These are phyloP conservation scores for Sergeia podlipaevii DNA, from an alignment of 208 protist genomes.

Conservation along the genomic window DNA sequence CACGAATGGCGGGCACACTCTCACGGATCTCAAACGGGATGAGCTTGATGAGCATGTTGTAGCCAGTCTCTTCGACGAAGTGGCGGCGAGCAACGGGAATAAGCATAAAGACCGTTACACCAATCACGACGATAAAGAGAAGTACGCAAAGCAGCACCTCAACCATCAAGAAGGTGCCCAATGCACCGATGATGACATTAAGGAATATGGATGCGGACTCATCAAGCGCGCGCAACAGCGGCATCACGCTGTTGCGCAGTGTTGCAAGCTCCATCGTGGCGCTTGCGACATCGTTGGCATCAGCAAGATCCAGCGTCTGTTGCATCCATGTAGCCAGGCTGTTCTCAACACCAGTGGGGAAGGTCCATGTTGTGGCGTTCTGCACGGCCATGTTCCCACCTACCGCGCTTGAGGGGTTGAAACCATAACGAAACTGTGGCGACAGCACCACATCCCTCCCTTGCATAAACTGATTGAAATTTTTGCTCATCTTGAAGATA, in stretches of 20 bases:
- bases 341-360: constrained; percentile 7
- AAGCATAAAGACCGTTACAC: background rate
- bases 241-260: constrained; percentile 9
- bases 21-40: constrained; percentile 21
- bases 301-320: background rate
- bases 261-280: background rate
- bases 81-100: constrained; percentile 2
- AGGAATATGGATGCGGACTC: background rate
- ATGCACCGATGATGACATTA: too few species aligned
- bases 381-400: background rate
- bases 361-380: background rate
- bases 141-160: background rate
- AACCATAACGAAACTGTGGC: constrained; percentile 5
- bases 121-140: constrained; percentile 5
- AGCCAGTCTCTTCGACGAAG: constrained; percentile 12
- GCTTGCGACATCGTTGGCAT: background rate
- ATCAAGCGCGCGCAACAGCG: constrained; percentile 10
- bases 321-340: constrained; percentile 8
- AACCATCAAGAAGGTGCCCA: too few species aligned
- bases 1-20: constrained; percentile 17
- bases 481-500: background rate
- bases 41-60: constrained; percentile 16
- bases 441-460: constrained; percentile 2
- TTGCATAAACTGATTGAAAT: background rate
- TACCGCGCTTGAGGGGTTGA: background rate